A percentile compares a stretch with the other conserved stretches of the same genome.
phyloP scores from a whole-genome alignment of 257 asterid species.

The Rehmannia glutinosa region DNA sequence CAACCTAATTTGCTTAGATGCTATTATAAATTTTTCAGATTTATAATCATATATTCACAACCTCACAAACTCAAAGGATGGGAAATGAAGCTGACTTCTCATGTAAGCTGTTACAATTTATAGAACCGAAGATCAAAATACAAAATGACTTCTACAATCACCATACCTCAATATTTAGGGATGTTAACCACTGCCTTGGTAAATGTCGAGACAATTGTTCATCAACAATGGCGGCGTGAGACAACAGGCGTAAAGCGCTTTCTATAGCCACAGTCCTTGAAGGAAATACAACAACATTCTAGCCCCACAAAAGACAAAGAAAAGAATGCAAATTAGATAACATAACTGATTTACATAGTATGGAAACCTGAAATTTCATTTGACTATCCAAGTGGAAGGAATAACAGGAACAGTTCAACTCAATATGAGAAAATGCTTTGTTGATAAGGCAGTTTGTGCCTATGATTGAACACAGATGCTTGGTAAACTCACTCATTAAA shows the following conservation, averaged over 20 bases:
- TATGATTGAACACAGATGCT: background rate
- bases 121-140: slow-evolving; percentile 3
- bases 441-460: background rate
- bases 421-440: background rate
- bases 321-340: slow-evolving; percentile 22
- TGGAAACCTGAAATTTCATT: background rate
- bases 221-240: slow-evolving; percentile 89
- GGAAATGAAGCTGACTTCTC: background rate
- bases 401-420: background rate
- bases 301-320: slow-evolving; percentile 15
- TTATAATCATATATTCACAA: background rate
- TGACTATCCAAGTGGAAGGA: background rate
- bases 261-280: slow-evolving; percentile 89
- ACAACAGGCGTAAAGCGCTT: slow-evolving; percentile 77
- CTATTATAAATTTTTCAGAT: background rate
- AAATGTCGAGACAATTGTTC: slow-evolving; percentile 70
- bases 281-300: slow-evolving; percentile 87
- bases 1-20: background rate
- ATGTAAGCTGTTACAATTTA: background rate
- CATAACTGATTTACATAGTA: background rate
- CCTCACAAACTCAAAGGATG: background rate
- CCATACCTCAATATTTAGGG: slow-evolving; percentile 67
- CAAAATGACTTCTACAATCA: slow-evolving; percentile 8
- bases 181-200: slow-evolving; percentile 87
- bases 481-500: background rate